These are phyloP conservation scores for Neurospora sp. DNA, from an alignment of 495 filamentous ascomycete genomes.

Conservation along the genomic window DNA sequence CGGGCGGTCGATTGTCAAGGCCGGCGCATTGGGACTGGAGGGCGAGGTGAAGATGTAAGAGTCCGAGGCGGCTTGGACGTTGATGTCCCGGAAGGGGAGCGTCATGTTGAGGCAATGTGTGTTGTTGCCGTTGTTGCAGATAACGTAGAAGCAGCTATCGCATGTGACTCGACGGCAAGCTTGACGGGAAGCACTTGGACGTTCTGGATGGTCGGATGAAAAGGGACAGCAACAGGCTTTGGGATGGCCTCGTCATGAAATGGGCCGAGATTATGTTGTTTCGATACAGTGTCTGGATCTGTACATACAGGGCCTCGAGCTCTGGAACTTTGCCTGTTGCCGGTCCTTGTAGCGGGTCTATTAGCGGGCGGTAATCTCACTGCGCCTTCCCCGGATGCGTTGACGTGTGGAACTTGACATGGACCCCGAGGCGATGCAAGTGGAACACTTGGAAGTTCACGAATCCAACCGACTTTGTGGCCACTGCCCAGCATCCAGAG, in stretches of 20 bases:
- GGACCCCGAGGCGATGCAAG: neutral
- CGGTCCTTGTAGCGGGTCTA: neutral
- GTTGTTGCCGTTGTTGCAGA: neutral
- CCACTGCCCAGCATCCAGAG: neutral
- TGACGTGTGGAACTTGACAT: neutral
- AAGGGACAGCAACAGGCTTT: neutral
- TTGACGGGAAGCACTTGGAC: neutral
- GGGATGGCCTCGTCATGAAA: neutral
- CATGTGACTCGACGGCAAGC: neutral
- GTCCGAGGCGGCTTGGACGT: slow-evolving; percentile 79
- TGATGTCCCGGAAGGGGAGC: slow-evolving; percentile 91
- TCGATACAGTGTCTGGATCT: neutral
- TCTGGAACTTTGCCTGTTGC: neutral
- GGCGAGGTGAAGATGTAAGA: slow-evolving; percentile 96
- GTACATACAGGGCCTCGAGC: neutral
- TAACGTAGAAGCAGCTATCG: neutral
- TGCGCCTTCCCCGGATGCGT: neutral
- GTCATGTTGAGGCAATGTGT: slow-evolving; percentile 29
- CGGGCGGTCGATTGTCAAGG: slow-evolving; percentile 80
- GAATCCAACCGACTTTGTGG: neutral
- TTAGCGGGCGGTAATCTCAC: neutral
- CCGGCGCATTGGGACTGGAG: slow-evolving; percentile 78
- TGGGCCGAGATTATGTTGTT: neutral
- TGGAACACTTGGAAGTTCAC: neutral
- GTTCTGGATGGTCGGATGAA: neutral